Conservation (phyloP, 108 stramenopile species). For the Cyclotella sp. region DNA sequence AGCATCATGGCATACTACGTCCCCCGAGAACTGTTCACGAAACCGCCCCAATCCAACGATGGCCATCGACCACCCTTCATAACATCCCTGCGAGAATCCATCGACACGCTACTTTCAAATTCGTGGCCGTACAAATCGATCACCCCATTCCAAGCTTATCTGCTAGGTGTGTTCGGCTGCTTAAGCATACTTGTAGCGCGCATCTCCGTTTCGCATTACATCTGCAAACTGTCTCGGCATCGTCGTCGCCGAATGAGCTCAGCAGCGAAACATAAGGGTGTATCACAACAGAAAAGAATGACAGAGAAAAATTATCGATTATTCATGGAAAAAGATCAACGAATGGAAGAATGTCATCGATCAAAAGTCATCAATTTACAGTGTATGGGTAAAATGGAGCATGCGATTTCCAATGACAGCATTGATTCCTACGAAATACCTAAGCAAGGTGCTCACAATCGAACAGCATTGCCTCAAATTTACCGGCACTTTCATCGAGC, state of each 20-base stretch:
- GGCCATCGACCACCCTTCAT: not conserved
- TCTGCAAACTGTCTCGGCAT: not conserved
- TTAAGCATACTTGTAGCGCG: slow-evolving; percentile 5
- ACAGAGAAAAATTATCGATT: no score
- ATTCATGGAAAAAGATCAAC: no score
- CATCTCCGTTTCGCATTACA: slow-evolving; percentile 15
- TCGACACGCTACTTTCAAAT: slow-evolving; percentile 1
- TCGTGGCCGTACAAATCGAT: slow-evolving; percentile 34
- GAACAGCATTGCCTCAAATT: not conserved
- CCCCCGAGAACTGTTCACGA: not conserved
- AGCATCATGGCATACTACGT: not conserved
- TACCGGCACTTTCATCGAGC: not conserved
- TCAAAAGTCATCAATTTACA: no score
- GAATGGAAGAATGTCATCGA: no score
- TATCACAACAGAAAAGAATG: not conserved
- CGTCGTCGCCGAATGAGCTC: not conserved
- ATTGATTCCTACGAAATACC: no score
- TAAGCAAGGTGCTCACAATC: no score
- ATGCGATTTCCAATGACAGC: no score
- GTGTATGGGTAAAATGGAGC: no score
- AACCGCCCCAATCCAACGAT: not conserved
- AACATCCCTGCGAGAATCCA: not conserved
- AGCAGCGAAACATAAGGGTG: not conserved
- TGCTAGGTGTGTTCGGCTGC: slow-evolving; percentile 28
- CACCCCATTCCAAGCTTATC: slow-evolving; percentile 33